Evolutionary conservation across 2,329 filamentous ascomycete genomes (phyloP).

Genomic region (Fusarium humuli): DNA sequence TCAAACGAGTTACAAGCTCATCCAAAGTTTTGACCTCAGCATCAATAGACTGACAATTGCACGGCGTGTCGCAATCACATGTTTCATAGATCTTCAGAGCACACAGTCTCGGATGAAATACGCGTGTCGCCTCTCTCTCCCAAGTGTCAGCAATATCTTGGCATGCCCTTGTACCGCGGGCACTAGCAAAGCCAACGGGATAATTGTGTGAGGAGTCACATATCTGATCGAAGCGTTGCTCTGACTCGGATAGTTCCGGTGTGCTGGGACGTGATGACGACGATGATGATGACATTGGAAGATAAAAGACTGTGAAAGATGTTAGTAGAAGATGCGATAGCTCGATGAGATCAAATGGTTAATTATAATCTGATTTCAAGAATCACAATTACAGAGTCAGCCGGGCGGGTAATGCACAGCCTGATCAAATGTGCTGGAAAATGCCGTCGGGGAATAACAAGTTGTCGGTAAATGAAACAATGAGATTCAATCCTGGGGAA

Average conservation of each 20-base stretch:
- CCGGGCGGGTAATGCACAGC: neutral
- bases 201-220: slow-evolving; percentile 7
- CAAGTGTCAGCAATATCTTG: neutral
- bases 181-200: neutral
- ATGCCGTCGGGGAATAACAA: neutral
- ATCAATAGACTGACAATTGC: neutral
- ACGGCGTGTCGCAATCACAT: neutral
- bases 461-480: neutral
- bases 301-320: neutral
- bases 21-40: neutral
- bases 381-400: neutral
- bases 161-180: neutral
- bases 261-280: neutral
- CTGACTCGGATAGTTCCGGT: neutral
- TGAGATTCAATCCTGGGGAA: neutral
- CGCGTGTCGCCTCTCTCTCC: neutral
- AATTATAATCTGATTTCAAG: neutral
- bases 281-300: neutral
- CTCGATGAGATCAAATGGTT: neutral
- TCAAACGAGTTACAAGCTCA: neutral
- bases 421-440: neutral
- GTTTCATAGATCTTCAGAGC: slow-evolving; percentile 7
- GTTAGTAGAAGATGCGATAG: neutral
- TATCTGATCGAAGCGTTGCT: neutral
- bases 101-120: neutral